These are phyloP conservation scores for Hyaloscypha hepaticicola DNA, from an alignment of 495 filamentous ascomycete genomes.

Conservation along the genomic window DNA sequence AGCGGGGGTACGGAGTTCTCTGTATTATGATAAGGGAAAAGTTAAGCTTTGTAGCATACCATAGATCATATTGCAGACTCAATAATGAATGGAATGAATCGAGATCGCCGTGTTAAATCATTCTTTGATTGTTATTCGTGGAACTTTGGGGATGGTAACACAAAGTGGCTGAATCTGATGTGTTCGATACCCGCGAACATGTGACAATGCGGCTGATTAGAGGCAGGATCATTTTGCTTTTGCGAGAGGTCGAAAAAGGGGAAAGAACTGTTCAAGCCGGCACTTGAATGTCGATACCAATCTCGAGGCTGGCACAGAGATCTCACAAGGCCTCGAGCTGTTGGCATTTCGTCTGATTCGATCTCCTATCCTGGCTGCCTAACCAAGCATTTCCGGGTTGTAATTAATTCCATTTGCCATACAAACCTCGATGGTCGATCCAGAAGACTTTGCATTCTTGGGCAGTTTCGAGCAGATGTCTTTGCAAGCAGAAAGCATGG, in stretches of 20 bases:
- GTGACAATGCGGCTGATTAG: background rate
- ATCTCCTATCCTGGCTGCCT: background rate
- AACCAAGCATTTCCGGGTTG: background rate
- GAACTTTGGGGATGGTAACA: background rate
- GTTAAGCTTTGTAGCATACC: conserved; percentile 29
- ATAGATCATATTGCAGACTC: conserved; percentile 33
- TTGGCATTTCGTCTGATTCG: background rate
- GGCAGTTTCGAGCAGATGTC: background rate
- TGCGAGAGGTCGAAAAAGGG: background rate
- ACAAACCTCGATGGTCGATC: no score
- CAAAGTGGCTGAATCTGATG: background rate
- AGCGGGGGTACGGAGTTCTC: conserved; percentile 6
- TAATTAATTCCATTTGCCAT: background rate
- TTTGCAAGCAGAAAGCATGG: background rate
- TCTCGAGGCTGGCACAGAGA: background rate
- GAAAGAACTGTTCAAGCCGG: background rate
- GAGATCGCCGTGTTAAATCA: background rate
- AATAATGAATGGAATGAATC: conserved; percentile 31
- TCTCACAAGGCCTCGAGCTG: background rate
- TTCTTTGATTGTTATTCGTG: background rate
- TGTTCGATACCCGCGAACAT: background rate
- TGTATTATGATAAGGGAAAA: conserved; percentile 28
- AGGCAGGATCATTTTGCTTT: background rate
- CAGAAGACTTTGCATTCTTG: background rate
- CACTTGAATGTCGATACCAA: background rate